phyloP scores from a whole-genome alignment of 805 yeast genomes.

The Metschnikowia similis region DNA sequence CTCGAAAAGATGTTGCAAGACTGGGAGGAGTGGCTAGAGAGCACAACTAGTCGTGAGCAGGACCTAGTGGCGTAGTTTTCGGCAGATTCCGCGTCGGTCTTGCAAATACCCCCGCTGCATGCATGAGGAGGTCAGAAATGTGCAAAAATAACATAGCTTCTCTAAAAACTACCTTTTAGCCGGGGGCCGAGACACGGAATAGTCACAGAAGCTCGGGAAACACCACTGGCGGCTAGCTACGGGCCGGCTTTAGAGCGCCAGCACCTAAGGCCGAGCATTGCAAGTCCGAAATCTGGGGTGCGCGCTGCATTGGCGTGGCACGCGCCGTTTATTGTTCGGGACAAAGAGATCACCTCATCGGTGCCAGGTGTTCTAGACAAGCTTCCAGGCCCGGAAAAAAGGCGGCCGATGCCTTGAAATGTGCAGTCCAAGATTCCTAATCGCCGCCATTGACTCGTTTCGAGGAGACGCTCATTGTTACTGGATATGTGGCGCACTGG shows the following conservation, averaged over 20 bases:
- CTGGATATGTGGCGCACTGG: no score
- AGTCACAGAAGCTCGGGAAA: neutral
- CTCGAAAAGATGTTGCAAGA: no score
- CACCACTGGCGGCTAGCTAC: neutral
- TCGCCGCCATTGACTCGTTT: no score
- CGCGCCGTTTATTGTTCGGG: neutral
- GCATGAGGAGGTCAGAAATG: no score
- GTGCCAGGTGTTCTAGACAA: neutral
- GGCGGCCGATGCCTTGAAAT: no score
- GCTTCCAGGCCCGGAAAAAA: neutral
- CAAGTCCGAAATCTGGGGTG: slow-evolving; percentile 2
- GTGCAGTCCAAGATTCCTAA: no score
- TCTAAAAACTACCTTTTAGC: neutral
- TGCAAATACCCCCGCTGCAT: no score
- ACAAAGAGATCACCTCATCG: neutral
- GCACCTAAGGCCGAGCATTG: neutral
- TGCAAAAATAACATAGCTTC: neutral
- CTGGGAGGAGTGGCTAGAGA: no score
- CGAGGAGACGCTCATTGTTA: no score
- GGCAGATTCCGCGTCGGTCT: no score
- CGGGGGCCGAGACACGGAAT: neutral
- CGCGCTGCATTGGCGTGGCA: neutral
- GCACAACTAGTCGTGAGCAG: no score
- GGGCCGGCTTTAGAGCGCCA: neutral
- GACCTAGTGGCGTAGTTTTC: no score